These are phyloP conservation scores for Salix arbutifolia DNA, from an alignment of 345 rosid genomes.

Conservation along the genomic window DNA sequence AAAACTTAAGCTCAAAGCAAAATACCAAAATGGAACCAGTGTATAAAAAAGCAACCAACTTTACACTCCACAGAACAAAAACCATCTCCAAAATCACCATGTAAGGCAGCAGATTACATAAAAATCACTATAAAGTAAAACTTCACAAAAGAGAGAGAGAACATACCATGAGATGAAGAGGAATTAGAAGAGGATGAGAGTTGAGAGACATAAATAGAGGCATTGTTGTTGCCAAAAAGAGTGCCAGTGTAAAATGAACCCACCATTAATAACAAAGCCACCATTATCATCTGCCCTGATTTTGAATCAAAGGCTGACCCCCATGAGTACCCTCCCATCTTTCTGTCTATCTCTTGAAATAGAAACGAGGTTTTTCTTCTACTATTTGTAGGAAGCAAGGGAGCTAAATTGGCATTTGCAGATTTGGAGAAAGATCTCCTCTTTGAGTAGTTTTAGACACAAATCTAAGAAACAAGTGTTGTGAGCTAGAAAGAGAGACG, in stretches of 20 bases:
- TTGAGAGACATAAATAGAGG: conserved; percentile 44
- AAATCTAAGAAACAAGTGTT: background rate
- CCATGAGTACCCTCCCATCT: conserved; percentile 54
- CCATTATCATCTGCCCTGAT: conserved; percentile 67
- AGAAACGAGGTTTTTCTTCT: background rate
- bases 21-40: background rate
- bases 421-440: background rate
- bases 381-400: background rate
- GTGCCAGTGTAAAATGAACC: conserved; percentile 81
- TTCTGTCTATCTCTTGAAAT: background rate
- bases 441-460: background rate
- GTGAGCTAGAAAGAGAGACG: background rate
- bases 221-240: conserved; percentile 59
- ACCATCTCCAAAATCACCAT: background rate
- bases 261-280: conserved; percentile 57
- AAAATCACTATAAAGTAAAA: background rate
- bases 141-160: background rate
- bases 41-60: too few species aligned
- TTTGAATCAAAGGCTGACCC: conserved; percentile 63
- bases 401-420: background rate
- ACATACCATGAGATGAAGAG: conserved; percentile 19
- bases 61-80: background rate
- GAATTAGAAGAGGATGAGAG: conserved; percentile 25
- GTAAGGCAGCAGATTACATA: background rate
- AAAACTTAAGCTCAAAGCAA: too few species aligned